Base-by-base conservation (phyloP, 306 rosid genomes). In the Biancaea sappan region DNA sequence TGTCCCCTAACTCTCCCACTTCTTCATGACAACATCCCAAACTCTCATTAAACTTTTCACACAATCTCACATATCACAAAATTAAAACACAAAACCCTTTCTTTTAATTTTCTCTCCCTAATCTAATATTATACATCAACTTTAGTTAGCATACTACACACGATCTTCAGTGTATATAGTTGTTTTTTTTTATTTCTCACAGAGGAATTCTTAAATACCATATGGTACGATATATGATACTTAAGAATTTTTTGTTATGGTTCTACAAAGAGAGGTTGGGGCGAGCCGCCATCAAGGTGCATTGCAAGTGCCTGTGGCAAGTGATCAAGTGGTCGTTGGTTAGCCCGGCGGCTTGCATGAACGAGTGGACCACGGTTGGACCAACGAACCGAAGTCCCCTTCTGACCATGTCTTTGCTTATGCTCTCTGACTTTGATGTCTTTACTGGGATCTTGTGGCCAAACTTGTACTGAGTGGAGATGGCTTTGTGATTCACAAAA, bases 351-450 rank as follows among this genome's bases (percentile, higher is more conserved):
- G 98, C 97, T 69, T 95, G 99, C 96, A 95, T 95, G 73, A 95
- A 92, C 8, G 99, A 95, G 51, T 88, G 92, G 76, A 95, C 87
- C 66, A 92, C 99, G n/a, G 98, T 95, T 32, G 99, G 98, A 9
- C 99, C 99, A 74, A 95, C 98, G 14, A 75, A 86, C 79, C 98
- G 76, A 48, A 90, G 87, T 1, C 97, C 97, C 54, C 98, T 87
- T 31, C 96, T 78, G 0, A 94, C 87, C 99, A 94, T 88, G 86
- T 94, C 97, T 74, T 90, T 94, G 89, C 97, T 94, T 72, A 94
- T 92, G 86, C 81, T 87, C 63, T 94, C 99, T 61, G 99, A 94
- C 82, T 94, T 95, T 69, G 99, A 95, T 4, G 98, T 95, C 89
- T 92, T 95, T 74, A 87, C 98, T 70, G 97, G 98, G 14, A 92